phyloP scores from a whole-genome alignment of 306 rosid genomes.

The Dryas drummondii region DNA sequence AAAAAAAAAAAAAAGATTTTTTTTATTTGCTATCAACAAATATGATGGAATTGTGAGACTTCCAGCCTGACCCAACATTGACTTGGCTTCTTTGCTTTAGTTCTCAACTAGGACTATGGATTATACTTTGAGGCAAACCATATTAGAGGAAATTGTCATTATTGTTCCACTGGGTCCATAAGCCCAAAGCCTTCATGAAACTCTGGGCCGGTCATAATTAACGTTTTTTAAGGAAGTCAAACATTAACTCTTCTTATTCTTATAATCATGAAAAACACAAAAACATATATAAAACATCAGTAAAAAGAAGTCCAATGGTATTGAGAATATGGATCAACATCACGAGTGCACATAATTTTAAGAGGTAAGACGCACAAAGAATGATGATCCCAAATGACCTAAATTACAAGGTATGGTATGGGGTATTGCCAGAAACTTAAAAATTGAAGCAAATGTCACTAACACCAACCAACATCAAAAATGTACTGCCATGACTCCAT shows the following conservation, averaged over 20 bases:
- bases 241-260: too few species aligned
- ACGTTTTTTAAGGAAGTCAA: too few species aligned
- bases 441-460: conserved; percentile 8
- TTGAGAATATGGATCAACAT: conserved; percentile 14
- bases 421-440: background rate
- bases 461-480: background rate
- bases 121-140: too few species aligned
- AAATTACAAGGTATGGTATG: conserved; percentile 30
- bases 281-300: background rate
- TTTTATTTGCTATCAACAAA: too few species aligned
- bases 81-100: too few species aligned
- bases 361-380: background rate
- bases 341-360: conserved; percentile 9
- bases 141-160: too few species aligned
- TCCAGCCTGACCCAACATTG: too few species aligned
- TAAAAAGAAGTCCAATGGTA: conserved; percentile 9
- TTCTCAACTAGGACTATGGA: too few species aligned
- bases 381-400: conserved; percentile 11
- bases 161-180: too few species aligned
- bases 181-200: background rate
- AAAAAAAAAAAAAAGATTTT: too few species aligned
- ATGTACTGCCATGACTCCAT: conserved; percentile 9
- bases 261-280: too few species aligned
- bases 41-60: too few species aligned
- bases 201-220: background rate